Evolutionary conservation across 2,329 filamentous ascomycete genomes (phyloP).

Genomic region (Alternaria longipes): DNA sequence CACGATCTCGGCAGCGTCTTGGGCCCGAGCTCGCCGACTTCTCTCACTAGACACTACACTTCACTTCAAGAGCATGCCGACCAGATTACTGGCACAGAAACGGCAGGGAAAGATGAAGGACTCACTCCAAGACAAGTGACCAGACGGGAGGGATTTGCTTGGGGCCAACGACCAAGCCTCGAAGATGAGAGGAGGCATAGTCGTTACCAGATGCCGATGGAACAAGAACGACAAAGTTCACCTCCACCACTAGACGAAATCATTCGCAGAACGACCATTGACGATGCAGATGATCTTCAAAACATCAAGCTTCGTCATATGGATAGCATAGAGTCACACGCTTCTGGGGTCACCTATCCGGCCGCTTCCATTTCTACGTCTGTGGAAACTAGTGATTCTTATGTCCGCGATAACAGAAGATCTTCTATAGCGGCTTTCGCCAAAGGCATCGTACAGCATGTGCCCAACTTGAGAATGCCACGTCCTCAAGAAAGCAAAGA

Average conservation of each 20-base stretch:
- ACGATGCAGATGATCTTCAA: conserved; percentile 21
- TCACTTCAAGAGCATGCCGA: conserved; percentile 42
- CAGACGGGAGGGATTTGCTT: conserved; percentile 42
- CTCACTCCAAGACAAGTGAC: conserved; percentile 27
- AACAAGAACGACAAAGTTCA: conserved; percentile 14
- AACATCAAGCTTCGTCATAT: conserved; percentile 18
- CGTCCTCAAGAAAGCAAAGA: conserved; percentile 12
- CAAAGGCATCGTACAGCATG: conserved; percentile 29
- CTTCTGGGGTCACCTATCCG: conserved; percentile 11
- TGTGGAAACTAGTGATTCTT: conserved; percentile 6
- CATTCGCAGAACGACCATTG: conserved; percentile 20
- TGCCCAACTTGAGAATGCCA: conserved; percentile 37
- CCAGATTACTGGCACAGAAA: conserved; percentile 9
- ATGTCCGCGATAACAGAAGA: conserved; percentile 21
- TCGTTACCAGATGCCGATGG: conserved; percentile 26
- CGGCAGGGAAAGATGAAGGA: conserved; percentile 9
- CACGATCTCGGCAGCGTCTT: conserved; percentile 5
- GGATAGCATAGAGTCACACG: conserved; percentile 23
- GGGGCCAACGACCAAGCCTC: conserved; percentile 19
- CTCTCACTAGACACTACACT: conserved; percentile 28
- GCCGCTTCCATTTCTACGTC: conserved; percentile 3
- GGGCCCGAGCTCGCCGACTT: conserved; percentile 9
- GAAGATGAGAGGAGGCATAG: conserved; percentile 17
- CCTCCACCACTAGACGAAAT: conserved; percentile 37
- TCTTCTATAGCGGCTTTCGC: conserved; percentile 41